Percentiles rank a stretch among this genome's conserved stretches.
Evolutionary conservation across 371 early-diverging fungal species (phyloP).

Genomic region (Mucor plumbeus): DNA sequence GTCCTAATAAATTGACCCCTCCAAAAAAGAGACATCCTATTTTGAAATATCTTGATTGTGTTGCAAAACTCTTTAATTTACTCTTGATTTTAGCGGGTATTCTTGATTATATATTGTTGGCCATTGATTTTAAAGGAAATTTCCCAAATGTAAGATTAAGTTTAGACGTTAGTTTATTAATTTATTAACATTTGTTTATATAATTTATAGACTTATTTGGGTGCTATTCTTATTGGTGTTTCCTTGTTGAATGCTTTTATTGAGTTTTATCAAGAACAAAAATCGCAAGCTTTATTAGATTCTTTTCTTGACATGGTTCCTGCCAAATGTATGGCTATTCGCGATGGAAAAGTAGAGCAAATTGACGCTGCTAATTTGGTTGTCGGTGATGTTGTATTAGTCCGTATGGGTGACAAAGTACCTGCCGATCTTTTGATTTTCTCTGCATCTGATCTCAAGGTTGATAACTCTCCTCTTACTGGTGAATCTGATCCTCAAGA

Average conservation of each 20-base stretch:
- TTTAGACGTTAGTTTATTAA: background rate
- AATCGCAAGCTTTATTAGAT: slow-evolving; percentile 82
- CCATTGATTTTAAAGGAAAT: slow-evolving; percentile 72
- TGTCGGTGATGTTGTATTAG: slow-evolving; percentile 85
- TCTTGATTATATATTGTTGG: slow-evolving; percentile 77
- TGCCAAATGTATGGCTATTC: slow-evolving; percentile 74
- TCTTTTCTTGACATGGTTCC: slow-evolving; percentile 94
- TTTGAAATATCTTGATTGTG: slow-evolving; percentile 73
- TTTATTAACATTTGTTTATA: background rate
- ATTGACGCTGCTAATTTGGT: slow-evolving; percentile 78
- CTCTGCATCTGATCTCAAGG: slow-evolving; percentile 82
- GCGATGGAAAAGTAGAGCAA: slow-evolving; percentile 71
- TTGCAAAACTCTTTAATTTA: slow-evolving; percentile 83
- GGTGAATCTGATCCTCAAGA: slow-evolving; percentile 95
- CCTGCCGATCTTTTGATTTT: slow-evolving; percentile 90
- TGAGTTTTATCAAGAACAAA: slow-evolving; percentile 91
- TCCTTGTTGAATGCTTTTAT: slow-evolving; percentile 90
- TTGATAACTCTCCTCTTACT: slow-evolving; percentile 96
- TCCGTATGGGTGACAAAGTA: slow-evolving; percentile 92
- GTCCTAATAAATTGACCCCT: slow-evolving; percentile 87
- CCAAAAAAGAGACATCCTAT: slow-evolving; percentile 81
- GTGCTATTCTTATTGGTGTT: slow-evolving; percentile 86
- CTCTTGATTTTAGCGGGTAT: slow-evolving; percentile 86
- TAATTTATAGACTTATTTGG: slow-evolving; percentile 76
- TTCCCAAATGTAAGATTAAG: slow-evolving; percentile 65